Conservation (phyloP, 2,329 filamentous ascomycete species). For the Daldinia eschscholtzii region DNA sequence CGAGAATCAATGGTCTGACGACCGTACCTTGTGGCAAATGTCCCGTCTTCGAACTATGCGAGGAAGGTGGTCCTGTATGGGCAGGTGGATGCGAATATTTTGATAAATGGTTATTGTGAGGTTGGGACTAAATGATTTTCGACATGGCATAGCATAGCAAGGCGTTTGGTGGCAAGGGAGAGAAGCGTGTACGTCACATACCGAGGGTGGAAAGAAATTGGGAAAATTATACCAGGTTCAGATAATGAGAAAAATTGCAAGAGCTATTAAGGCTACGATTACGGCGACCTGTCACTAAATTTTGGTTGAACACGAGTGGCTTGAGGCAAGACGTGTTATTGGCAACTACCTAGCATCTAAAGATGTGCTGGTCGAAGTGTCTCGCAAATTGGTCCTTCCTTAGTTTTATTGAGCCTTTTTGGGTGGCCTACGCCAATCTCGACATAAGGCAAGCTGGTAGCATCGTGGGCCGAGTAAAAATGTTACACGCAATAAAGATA, state of each 20-base stretch:
- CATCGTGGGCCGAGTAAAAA: slow-evolving; percentile 37
- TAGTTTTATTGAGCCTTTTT: slow-evolving; percentile 32
- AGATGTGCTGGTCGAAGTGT: slow-evolving; percentile 25
- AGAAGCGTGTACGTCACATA: neutral
- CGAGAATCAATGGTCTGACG: slow-evolving; percentile 78
- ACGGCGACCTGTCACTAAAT: neutral
- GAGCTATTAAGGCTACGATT: neutral
- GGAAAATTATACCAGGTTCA: neutral
- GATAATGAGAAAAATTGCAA: neutral
- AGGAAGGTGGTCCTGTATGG: slow-evolving; percentile 89
- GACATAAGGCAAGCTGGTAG: slow-evolving; percentile 29
- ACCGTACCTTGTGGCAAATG: slow-evolving; percentile 92
- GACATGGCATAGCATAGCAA: slow-evolving; percentile 29
- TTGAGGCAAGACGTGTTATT: slow-evolving; percentile 37
- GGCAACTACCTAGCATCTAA: slow-evolving; percentile 40
- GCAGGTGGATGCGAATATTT: slow-evolving; percentile 94
- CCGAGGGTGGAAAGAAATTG: neutral
- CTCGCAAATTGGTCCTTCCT: slow-evolving; percentile 15
- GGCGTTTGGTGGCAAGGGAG: slow-evolving; percentile 33
- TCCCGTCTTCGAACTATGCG: slow-evolving; percentile 92
- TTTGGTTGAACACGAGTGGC: neutral
- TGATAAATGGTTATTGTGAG: slow-evolving; percentile 77
- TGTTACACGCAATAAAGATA: slow-evolving; percentile 42
- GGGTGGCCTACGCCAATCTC: slow-evolving; percentile 25
- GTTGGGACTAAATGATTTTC: neutral